A percentile compares a stretch with the other conserved stretches of the same genome.
These are phyloP conservation scores for Vitis labrusca DNA, from an alignment of 164 flowering plant species.

Conservation along the genomic window DNA sequence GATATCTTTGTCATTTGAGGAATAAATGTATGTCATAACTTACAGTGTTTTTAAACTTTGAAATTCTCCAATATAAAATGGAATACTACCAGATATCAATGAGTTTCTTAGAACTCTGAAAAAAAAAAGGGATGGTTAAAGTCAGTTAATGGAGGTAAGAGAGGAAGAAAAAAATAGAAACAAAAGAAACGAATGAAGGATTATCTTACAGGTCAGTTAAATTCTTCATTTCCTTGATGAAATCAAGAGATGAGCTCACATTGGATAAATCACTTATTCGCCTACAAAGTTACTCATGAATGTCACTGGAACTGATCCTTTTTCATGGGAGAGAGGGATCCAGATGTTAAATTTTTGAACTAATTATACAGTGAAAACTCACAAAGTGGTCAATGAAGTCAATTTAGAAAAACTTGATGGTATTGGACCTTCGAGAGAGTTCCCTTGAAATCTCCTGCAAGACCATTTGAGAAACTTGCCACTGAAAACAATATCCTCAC, in stretches of 20 bases:
- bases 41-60: slow-evolving; percentile 28
- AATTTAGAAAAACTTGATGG: slow-evolving; percentile 23
- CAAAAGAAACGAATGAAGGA: background rate
- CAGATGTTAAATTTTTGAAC: too few relatives aligned
- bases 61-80: slow-evolving; percentile 27
- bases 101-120: slow-evolving; percentile 32
- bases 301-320: background rate
- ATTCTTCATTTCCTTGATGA: slow-evolving; percentile 33
- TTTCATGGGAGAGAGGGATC: background rate
- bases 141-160: too few relatives aligned
- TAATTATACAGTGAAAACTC: slow-evolving; percentile 5
- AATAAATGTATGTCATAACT: slow-evolving; percentile 12
- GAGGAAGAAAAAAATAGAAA: background rate
- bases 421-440: slow-evolving; percentile 29
- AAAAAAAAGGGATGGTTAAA: background rate
- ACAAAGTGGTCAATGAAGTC: slow-evolving; percentile 20
- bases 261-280: slow-evolving; percentile 23
- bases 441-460: slow-evolving; percentile 28
- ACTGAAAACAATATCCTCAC: background rate
- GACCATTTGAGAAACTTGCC: background rate
- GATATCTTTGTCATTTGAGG: too few relatives aligned
- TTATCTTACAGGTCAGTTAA: slow-evolving; percentile 31
- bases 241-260: slow-evolving; percentile 31
- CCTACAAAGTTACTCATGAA: slow-evolving; percentile 9
- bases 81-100: slow-evolving; percentile 35